Percentiles rank a stretch among this genome's conserved stretches.
Evolutionary conservation across 345 rosid genomes (phyloP).

Genomic region (Salix dunnii): DNA sequence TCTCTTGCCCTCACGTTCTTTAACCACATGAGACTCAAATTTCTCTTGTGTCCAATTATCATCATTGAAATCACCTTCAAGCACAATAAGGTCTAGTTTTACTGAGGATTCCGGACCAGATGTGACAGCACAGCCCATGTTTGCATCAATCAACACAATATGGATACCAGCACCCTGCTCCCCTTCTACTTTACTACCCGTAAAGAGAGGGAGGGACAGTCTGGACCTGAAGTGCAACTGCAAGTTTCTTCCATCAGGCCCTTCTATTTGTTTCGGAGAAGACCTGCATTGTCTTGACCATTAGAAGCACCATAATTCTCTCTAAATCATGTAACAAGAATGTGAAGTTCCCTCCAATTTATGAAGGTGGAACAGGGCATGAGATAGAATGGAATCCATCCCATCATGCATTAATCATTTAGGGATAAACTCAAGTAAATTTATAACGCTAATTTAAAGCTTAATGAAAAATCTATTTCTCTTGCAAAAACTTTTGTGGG

Average conservation of each 20-base stretch:
- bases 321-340: background rate
- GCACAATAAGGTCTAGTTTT: constrained; percentile 35
- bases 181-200: constrained; percentile 38
- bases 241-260: constrained; percentile 30
- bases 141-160: constrained; percentile 34
- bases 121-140: constrained; percentile 24
- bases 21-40: constrained; percentile 34
- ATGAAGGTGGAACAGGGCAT: background rate
- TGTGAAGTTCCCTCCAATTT: constrained; percentile 16
- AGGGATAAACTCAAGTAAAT: background rate
- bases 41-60: constrained; percentile 31
- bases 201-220: constrained; percentile 33
- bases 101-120: constrained; percentile 34
- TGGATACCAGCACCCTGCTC: constrained; percentile 28
- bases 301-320: constrained; percentile 14
- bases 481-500: background rate
- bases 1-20: constrained; percentile 40
- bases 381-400: constrained; percentile 32
- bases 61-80: constrained; percentile 40
- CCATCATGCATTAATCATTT: background rate
- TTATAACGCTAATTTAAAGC: no score
- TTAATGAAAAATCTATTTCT: background rate
- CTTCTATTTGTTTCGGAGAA: constrained; percentile 25
- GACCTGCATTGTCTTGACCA: constrained; percentile 19
- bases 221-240: constrained; percentile 33